Base-by-base conservation (phyloP, 768 basidiomycete genomes). In the Fomitopsis serialis region DNA sequence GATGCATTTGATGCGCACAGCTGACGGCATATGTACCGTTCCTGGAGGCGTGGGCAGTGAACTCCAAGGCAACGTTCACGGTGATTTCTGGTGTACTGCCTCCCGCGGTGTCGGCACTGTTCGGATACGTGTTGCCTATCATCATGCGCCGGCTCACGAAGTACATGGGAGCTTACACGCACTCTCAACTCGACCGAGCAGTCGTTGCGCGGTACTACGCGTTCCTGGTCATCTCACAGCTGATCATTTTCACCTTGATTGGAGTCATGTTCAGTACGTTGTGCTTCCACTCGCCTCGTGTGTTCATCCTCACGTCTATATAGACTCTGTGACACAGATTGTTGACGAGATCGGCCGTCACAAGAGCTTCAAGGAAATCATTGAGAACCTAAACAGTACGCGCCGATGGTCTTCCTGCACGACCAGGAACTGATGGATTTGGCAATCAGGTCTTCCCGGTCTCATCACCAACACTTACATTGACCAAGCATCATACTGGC, bases 41-140 rank as follows among this genome's bases (percentile, higher is more conserved):
- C 74, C 73, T 98, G 19, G 65, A 79, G n/a, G 35, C 56, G 1
- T 98, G 96, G 94, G 75, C 77, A 32, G 60, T 73, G 4, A 66
- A 78, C 0, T 91, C 89, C 2, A 75, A 77, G 0, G 71, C 59
- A 22, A 78, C 87, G 1, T 98, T 98, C 68, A 83, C 91, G 0
- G 68, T 97, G 56, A 75, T 94, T 35, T 94, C 92, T 65, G 94
- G 95, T 87, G 85, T 98, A 29, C 73, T 98, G 19, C 97, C 97
- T 2, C 92, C 97, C 0, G 75, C 89, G 0, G 82, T 98, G 35
- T 90, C 92, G 8, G 87, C 90, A 4, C 52, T 93, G 17, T 97
- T 99, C 62, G 89, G 89, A 15, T 94, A 89, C 72, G 82, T 93
- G 69, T 76, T 99, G 34, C 97, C 97, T 2, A 81, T 92, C 63